Conservation (phyloP, 768 basidiomycete species). For the Mycena sanguinolenta region DNA sequence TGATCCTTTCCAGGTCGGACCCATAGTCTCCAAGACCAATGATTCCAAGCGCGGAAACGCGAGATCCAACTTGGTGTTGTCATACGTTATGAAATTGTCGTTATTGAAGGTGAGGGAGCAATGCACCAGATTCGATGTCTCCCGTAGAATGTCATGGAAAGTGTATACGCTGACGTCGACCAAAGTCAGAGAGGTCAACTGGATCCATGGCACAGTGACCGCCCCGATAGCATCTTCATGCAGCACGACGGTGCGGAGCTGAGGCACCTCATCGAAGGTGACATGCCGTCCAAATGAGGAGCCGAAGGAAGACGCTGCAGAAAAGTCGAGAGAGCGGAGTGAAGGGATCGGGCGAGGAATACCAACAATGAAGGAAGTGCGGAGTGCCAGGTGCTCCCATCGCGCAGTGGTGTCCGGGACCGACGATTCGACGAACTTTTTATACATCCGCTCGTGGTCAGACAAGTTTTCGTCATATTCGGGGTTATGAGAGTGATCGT, state of each 20-base stretch:
- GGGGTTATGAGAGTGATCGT: not conserved
- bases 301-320: too few species aligned
- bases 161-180: not conserved
- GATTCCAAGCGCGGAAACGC: too few species aligned
- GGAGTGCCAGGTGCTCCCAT: not conserved
- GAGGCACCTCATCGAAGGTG: not conserved
- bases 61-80: too few species aligned
- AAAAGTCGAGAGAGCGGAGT: not conserved
- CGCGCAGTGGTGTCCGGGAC: not conserved
- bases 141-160: not conserved
- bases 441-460: too few species aligned
- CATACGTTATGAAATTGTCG: too few species aligned
- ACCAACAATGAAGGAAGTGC: too few species aligned
- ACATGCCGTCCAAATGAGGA: not conserved
- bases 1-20: too few species aligned
- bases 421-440: not conserved
- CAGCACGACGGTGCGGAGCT: not conserved
- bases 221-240: too few species aligned
- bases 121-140: not conserved
- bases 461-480: too few species aligned
- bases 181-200: not conserved
- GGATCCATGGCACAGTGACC: conserved; percentile 1
- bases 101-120: not conserved
- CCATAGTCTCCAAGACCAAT: too few species aligned
- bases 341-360: not conserved